Evolutionary conservation across 2,329 filamentous ascomycete genomes (phyloP).

Genomic region (Penicillium sp.): DNA sequence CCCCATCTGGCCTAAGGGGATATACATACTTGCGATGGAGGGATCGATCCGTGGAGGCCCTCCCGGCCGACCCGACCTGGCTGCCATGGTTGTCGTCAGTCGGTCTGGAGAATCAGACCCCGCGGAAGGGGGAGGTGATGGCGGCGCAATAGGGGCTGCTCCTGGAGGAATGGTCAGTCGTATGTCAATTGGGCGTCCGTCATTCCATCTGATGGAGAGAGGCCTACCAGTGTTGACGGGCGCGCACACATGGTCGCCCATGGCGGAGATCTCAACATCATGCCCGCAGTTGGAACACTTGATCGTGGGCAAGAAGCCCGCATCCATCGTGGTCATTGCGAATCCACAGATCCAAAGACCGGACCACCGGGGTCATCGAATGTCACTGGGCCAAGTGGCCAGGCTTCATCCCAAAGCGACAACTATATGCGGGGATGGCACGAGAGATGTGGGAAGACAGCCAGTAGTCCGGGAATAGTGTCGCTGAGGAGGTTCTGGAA

Average conservation of each 20-base stretch:
- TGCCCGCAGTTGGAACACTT: conserved; percentile 79
- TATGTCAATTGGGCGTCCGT: neutral
- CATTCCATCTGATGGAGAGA: conserved; percentile 2
- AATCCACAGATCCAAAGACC: too few relatives aligned
- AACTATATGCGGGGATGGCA: neutral
- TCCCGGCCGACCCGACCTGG: conserved; percentile 46
- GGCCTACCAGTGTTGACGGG: conserved; percentile 41
- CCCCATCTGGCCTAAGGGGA: too few relatives aligned
- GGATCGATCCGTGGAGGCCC: conserved; percentile 57
- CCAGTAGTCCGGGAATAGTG: conserved; percentile 4
- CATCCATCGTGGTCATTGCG: conserved; percentile 50
- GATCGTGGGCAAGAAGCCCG: conserved; percentile 74
- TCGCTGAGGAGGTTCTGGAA: conserved; percentile 4
- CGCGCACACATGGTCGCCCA: conserved; percentile 79
- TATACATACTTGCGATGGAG: conserved; percentile 58
- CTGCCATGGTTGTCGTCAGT: conserved; percentile 20
- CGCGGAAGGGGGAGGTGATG: conserved; percentile 31
- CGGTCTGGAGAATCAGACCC: conserved; percentile 25
- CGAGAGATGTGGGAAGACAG: neutral
- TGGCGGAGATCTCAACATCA: conserved; percentile 77
- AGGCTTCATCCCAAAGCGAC: conserved; percentile 8
- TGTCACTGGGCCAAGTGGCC: conserved; percentile 13
- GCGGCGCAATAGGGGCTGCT: conserved; percentile 18
- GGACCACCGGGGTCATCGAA: conserved; percentile 13
- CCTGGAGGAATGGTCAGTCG: neutral